phyloP scores from a whole-genome alignment of 2,329 filamentous ascomycete genomes.

The Gaeumannomyces tritici region DNA sequence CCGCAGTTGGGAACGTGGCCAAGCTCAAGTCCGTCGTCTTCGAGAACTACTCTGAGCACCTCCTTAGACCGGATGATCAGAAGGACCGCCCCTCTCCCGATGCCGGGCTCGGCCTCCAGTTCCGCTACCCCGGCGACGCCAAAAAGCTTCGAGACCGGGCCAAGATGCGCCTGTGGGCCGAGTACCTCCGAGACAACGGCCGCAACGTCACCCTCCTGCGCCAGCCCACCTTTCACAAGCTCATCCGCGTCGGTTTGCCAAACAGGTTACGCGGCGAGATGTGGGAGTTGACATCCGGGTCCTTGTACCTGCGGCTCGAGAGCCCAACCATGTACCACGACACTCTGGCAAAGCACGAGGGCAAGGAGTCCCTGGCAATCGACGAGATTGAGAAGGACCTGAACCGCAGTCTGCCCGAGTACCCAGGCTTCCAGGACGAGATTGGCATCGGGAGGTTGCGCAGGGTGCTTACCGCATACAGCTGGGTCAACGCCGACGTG shows the following conservation, averaged over 20 bases:
- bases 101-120: conserved; percentile 83
- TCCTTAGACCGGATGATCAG: conserved; percentile 54
- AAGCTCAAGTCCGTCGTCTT: conserved; percentile 71
- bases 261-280: conserved; percentile 89
- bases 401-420: conserved; percentile 92
- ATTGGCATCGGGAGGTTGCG: conserved; percentile 87
- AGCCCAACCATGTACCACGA: conserved; percentile 77
- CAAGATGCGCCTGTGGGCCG: conserved; percentile 96
- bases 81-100: conserved; percentile 67
- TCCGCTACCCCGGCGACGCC: conserved; percentile 89
- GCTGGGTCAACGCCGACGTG: conserved; percentile 91
- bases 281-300: conserved; percentile 92
- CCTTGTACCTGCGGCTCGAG: conserved; percentile 78
- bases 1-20: conserved; percentile 79
- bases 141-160: conserved; percentile 89
- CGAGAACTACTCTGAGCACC: conserved; percentile 87
- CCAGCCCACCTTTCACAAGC: conserved; percentile 94
- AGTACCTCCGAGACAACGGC: conserved; percentile 92
- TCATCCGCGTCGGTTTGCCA: conserved; percentile 89
- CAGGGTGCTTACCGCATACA: conserved; percentile 90
- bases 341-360: conserved; percentile 73
- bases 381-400: conserved; percentile 99
- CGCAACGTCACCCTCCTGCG: conserved; percentile 86
- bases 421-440: conserved; percentile 92
- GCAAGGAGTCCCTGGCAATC: conserved; percentile 85